Evolutionary conservation across 176 grass and related monocot genomes (phyloP), one percentile per base, ranked within the genome.

Genomic region (Carex parvula): DNA sequence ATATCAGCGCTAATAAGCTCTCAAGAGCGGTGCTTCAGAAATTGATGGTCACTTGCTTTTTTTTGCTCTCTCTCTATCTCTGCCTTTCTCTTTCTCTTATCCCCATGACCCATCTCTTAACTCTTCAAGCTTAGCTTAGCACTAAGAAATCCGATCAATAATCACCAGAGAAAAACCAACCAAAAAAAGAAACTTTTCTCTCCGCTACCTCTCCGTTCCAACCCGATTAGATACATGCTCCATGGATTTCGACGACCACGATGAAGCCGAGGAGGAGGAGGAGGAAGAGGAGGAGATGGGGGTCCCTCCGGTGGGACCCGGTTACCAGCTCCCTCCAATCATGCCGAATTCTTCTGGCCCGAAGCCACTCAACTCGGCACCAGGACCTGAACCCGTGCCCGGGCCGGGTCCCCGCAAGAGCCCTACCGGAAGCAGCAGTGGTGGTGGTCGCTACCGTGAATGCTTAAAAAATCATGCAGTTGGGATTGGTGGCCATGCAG

Each of bases 401-500:
- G 78, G 80, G 3, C 84, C 55, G 0, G 64, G 52, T 3, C 30
- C 75, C 55, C 85, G 88, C 22, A 81, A 84, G 46, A 58, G 62
- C 32, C 54, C 79, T 1, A 81, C 18, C 3, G 60, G 72, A 53
- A n/a, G 63, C 6, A 70, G 55, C 1, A 44, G 21, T 0, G 83
- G 58, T 1, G 81, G 69, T 53, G 73, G 74, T 14, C 86, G 85
- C 86, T 97, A 97, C 37, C 82, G 90, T 0, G 92, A 97, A 90
- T 97, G 94, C 85, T 85, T 97, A 22, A 97, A 97, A 88, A 97
- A 97, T 84, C 94, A 97, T 88, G 94, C 94, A 0, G 92, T 94
- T 22, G 87, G 91, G 58, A 94, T 97, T 86, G 94, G 94, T 9
- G 94, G 94, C 0, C 86, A 94, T 20, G 94, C 92, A 1, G 90